phyloP scores from a whole-genome alignment of 768 basidiomycete genomes.

The Suillus plorans region DNA sequence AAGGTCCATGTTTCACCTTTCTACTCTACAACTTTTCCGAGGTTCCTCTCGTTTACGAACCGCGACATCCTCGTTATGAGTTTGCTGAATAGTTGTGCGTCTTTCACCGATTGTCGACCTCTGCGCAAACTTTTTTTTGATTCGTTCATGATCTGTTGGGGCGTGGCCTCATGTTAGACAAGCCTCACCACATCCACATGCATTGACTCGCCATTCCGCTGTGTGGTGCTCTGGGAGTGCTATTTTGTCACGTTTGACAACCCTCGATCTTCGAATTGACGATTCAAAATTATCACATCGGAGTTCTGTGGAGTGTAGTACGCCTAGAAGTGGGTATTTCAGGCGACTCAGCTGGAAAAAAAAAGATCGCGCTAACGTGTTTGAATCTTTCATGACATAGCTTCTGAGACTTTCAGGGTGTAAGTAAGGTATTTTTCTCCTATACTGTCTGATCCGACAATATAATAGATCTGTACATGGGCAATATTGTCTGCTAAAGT shows the following conservation, averaged over 20 bases:
- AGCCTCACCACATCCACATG: background rate
- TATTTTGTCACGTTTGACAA: background rate
- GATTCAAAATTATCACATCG: background rate
- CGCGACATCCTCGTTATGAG: background rate
- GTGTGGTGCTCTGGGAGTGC: background rate
- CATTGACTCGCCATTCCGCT: background rate
- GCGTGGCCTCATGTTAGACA: background rate
- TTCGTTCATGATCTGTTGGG: background rate
- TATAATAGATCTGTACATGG: background rate
- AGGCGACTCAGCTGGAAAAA: slow-evolving; percentile 5
- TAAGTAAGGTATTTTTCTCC: background rate
- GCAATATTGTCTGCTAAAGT: background rate
- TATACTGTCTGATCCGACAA: background rate
- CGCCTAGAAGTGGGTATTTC: background rate
- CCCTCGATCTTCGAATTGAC: background rate
- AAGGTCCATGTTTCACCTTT: background rate
- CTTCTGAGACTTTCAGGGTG: background rate
- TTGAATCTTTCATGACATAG: background rate
- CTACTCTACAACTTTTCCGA: too few species aligned
- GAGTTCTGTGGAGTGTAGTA: background rate
- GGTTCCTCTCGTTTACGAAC: background rate
- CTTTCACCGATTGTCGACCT: background rate
- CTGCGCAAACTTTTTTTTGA: background rate
- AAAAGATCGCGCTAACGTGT: background rate
- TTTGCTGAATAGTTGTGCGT: background rate